Evolutionary conservation across 345 rosid species (phyloP).

Genomic region (Laguncularia racemosa): DNA sequence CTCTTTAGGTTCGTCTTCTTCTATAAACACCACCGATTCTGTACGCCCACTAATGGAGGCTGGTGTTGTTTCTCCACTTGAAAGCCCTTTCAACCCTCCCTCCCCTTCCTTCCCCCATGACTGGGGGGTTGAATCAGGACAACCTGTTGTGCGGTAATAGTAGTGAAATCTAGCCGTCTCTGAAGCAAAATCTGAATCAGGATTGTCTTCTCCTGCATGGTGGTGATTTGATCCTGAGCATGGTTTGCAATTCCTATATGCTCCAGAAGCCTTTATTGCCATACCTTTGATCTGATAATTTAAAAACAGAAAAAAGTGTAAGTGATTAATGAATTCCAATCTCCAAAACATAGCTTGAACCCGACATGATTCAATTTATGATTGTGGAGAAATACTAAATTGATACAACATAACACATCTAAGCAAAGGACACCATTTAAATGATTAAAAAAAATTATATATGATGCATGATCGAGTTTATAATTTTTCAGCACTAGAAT

Average conservation of each 20-base stretch:
- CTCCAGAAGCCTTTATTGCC: conserved; percentile 90
- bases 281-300: conserved; percentile 71
- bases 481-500: no score
- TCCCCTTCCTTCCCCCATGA: conserved; percentile 78
- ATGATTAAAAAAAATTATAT: no score
- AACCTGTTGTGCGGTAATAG: conserved; percentile 63
- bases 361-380: no score
- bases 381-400: no score
- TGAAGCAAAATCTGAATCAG: conserved; percentile 58
- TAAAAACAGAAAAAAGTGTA: conserved; percentile 5
- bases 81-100: conserved; percentile 63
- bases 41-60: conserved; percentile 70
- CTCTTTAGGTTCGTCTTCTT: conserved; percentile 87
- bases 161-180: conserved; percentile 61
- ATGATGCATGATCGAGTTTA: no score
- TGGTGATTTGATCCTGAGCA: conserved; percentile 64
- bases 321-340: background rate
- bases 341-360: background rate
- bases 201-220: conserved; percentile 28
- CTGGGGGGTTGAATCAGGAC: conserved; percentile 56
- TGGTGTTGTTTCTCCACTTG: conserved; percentile 93
- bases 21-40: conserved; percentile 69
- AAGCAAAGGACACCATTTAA: no score
- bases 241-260: conserved; percentile 82
- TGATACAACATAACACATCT: no score